A percentile compares a stretch with the other conserved stretches of the same genome.
phyloP scores from a whole-genome alignment of 1,139 yeast genomes.

The Tardiomyces depauwii region DNA sequence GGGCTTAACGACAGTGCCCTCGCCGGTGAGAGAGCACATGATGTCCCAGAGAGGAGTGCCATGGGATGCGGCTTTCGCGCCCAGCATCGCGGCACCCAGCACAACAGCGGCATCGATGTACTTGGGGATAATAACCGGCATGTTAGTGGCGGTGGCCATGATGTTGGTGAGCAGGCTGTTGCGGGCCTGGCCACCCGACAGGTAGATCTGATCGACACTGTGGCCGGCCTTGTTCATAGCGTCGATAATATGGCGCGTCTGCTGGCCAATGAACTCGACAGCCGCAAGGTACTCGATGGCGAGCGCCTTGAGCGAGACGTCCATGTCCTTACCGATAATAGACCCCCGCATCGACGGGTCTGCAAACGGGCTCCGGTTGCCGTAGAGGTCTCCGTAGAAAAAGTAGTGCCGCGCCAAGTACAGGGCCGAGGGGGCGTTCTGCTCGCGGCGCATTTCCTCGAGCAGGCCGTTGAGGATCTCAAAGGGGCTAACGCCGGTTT shows the following conservation, averaged over 20 bases:
- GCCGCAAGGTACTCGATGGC: constrained; percentile 86
- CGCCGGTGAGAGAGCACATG: constrained; percentile 76
- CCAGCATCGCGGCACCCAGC: constrained; percentile 86
- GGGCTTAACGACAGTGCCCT: constrained; percentile 71
- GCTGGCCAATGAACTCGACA: constrained; percentile 95
- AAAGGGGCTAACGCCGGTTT: constrained; percentile 62
- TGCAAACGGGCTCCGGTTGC: constrained; percentile 93
- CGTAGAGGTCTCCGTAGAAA: constrained; percentile 94
- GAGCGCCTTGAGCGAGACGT: constrained; percentile 67
- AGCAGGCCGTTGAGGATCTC: constrained; percentile 70
- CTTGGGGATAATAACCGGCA: constrained; percentile 87
- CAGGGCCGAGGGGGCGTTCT: constrained; percentile 56
- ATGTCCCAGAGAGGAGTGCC: constrained; percentile 57
- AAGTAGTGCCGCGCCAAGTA: constrained; percentile 75
- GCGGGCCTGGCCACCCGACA: constrained; percentile 96
- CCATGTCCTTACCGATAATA: constrained; percentile 89
- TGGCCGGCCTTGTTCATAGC: constrained; percentile 78
- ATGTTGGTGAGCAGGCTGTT: constrained; percentile 80
- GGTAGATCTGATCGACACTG: constrained; percentile 58
- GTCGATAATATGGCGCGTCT: constrained; percentile 88
- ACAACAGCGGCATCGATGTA: constrained; percentile 96
- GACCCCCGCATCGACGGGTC: constrained; percentile 92
- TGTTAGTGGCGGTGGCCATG: constrained; percentile 85
- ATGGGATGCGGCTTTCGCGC: constrained; percentile 71
- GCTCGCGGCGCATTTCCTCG: constrained; percentile 51